Percentiles rank a stretch among this genome's conserved stretches.
Evolutionary conservation across 2,329 filamentous ascomycete genomes (phyloP).

Genomic region (Pyricularia grisea): DNA sequence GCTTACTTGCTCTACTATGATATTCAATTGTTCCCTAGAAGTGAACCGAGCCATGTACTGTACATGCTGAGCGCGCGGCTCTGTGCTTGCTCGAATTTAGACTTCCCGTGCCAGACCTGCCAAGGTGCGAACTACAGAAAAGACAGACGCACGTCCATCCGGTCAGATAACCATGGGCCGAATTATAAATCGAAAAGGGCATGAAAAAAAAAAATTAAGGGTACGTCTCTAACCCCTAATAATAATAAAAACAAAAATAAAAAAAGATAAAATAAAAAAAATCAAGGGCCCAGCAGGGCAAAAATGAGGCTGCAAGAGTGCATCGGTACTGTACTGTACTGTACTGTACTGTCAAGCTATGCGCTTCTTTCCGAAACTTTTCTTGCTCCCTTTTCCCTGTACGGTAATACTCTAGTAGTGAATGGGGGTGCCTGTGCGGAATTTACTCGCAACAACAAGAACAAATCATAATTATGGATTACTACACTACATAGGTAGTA

Average conservation of each 20-base stretch:
- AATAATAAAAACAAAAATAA: no score
- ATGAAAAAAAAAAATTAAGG: not conserved
- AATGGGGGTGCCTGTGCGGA: not conserved
- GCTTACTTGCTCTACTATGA: not conserved
- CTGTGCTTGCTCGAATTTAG: not conserved
- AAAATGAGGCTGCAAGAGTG: not conserved
- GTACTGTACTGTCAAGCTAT: no score
- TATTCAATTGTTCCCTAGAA: not conserved
- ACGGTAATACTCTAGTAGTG: not conserved
- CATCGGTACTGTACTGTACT: not conserved
- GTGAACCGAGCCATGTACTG: not conserved
- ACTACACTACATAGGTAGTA: not conserved
- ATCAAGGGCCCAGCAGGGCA: not conserved
- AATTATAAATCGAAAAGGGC: not conserved
- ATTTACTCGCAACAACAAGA: no score
- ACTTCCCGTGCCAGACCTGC: not conserved
- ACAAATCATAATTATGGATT: not conserved
- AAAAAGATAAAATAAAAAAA: no score
- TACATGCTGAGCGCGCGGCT: not conserved
- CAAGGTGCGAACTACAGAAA: not conserved
- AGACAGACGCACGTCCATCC: not conserved
- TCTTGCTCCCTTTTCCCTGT: not conserved
- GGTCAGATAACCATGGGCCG: not conserved
- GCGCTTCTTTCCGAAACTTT: no score
- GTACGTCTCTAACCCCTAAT: no score